Base-by-base conservation (phyloP, 75 land plant species). In the Ceratopteris richardii region DNA sequence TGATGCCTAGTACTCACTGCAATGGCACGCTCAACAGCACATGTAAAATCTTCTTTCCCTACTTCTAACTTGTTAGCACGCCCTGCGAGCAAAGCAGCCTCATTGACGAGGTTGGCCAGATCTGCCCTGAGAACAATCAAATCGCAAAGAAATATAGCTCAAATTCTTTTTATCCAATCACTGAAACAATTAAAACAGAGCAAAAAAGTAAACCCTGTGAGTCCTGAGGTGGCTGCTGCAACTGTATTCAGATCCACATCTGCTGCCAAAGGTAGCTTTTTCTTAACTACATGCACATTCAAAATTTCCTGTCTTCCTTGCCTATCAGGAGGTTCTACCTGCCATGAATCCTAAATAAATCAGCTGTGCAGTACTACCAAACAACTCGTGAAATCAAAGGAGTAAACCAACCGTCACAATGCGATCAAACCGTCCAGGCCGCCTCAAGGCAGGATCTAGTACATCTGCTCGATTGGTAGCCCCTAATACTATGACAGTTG, bases 391-490 rank as follows among this genome's bases (percentile, higher is more conserved):
- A n/a, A n/a, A n/a, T n/a, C n/a, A n/a, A n/a, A n/a, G n/a, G n/a
- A n/a, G 7, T 9, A 67, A 26, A 62, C 22, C 18, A 48, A 93
- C 98, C 85, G 66, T 73, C 44, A 94, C 98, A 44, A 89, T 88
- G 44, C 98, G 87, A 77, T 94, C 98, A 82, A 94, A 94, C 72
- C 98, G 88, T 31, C 98, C 98, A 52, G 98, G 96, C n/a, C 98
- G 78, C 16, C 96, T 78, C 33, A 94, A 78, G 58, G 98, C 98
- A 57, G 98, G 96, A 43, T 94, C 98, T 51, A 94, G 58, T 18
- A 94, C 98, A 82, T 94, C 98, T 40, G 96, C 75, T 5, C 98
- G 78, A 62, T 94, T 94, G 29, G 98, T 94, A 24, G 98, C 98
- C 67, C 88, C 98, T 70, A 94, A 90, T 55, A 94, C 98, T 50